Evolutionary conservation across 73 alveolate species (phyloP), one percentile per base, ranked within the genome.

Genomic region (Paramecium sonneborni): DNA sequence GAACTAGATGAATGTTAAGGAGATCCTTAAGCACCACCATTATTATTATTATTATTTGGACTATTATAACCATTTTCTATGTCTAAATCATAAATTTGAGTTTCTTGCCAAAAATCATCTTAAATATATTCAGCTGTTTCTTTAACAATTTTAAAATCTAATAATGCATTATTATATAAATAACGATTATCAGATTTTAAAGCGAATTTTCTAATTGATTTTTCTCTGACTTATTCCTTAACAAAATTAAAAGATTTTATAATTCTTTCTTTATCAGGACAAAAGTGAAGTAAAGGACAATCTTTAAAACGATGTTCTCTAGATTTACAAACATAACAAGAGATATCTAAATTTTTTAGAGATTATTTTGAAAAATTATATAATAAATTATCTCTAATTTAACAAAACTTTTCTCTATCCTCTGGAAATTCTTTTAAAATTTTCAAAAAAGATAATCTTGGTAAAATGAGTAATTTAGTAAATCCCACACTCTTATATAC

Each of bases 191-290:
- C 38, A 74, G 28, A 0, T 37, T 74, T 39, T 0, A 14, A 18
- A 1, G 24, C 18, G 11, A 10, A 18, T 74, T 39, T 35, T 35
- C 58, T 18, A 28, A 74, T 20, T n/a, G 20, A 12, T 15, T 37
- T 30, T 74, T 74, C 87, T 74, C 87, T 15, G 5, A 37, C 57
- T 37, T 74, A 39, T 34, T 37, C 58, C 5, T 34, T 74, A 35
- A 37, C 38, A 74, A 74, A 74, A 2, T 74, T 21, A 35, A 32
- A 23, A 9, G 56, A 74, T 74, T 74, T 74, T 0, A 74, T 39
- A 12, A 74, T 74, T 39, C 87, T 74, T n/a, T 74, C 87, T 39
- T 74, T 74, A 74, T 74, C 87, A 14, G 87, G 87, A 37, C 58
- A 37, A 35, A 74, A 74, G 20, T 34, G 56, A 21, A 74, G 87